A percentile compares a stretch with the other conserved stretches of the same genome.
Conservation (phyloP, 148 eudicot genomes). For the Rhododendron vialii region DNA sequence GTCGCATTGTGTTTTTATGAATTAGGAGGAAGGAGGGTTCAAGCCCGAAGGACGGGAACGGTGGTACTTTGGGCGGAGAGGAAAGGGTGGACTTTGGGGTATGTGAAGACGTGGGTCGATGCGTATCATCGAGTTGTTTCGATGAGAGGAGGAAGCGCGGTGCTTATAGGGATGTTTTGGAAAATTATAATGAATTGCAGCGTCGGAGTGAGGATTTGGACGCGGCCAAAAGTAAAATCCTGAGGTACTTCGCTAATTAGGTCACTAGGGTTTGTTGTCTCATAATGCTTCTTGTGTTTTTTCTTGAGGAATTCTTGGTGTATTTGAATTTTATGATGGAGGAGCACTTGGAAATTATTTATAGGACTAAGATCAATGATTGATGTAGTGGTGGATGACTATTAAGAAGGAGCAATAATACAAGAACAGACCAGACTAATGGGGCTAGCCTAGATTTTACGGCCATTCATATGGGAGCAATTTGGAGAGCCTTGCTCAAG, state of each 20-base stretch:
- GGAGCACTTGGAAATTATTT: not conserved
- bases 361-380: not conserved
- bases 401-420: not conserved
- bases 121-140: slow-evolving; percentile 14
- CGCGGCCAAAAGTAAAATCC: slow-evolving; percentile 50
- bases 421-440: not conserved
- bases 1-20: slow-evolving; percentile 4
- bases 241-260: slow-evolving; percentile 37
- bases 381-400: not conserved
- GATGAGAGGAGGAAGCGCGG: slow-evolving; percentile 29
- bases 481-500: not conserved
- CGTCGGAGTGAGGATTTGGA: slow-evolving; percentile 30
- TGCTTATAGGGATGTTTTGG: slow-evolving; percentile 37
- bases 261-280: slow-evolving; percentile 3
- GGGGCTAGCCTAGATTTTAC: not conserved
- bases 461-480: not conserved
- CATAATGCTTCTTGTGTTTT: not conserved
- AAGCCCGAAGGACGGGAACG: not conserved
- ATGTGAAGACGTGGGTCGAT: slow-evolving; percentile 19
- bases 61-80: slow-evolving; percentile 16
- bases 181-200: slow-evolving; percentile 39
- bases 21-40: slow-evolving; percentile 9
- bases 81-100: slow-evolving; percentile 23
- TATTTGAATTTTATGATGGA: not conserved
- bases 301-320: not conserved